Evolutionary conservation across 805 yeast species (phyloP).

Genomic region (Soucietia sequanensis): DNA sequence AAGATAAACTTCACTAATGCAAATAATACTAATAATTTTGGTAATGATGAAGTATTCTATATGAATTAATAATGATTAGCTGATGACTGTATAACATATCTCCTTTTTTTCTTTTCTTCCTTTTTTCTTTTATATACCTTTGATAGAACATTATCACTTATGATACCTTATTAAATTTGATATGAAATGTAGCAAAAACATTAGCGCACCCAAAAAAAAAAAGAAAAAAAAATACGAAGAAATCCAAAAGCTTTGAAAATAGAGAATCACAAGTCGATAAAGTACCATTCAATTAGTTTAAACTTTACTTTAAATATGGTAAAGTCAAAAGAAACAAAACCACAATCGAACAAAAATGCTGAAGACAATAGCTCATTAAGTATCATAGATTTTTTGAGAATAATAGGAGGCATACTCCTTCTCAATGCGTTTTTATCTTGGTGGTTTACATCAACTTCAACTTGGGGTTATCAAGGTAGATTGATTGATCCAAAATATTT

Average conservation of each 20-base stretch:
- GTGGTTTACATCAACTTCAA: constrained; percentile 53
- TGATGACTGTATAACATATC: too few species aligned
- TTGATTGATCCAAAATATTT: constrained; percentile 46
- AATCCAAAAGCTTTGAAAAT: too few species aligned
- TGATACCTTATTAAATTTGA: too few species aligned
- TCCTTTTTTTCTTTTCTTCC: too few species aligned
- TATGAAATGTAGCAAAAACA: too few species aligned
- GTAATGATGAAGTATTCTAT: constrained; percentile 26
- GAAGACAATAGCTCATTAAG: constrained; percentile 16
- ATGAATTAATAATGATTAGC: constrained; percentile 15
- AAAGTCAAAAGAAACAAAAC: constrained; percentile 3
- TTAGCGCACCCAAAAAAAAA: too few species aligned
- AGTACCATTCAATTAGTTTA: too few species aligned
- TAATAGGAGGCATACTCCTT: constrained; percentile 46
- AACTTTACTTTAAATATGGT: too few species aligned
- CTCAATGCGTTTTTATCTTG: constrained; percentile 52
- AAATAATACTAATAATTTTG: constrained; percentile 9
- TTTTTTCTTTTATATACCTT: too few species aligned
- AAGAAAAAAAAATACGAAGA: too few species aligned
- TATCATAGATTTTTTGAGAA: constrained; percentile 41
- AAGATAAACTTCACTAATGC: constrained; percentile 31
- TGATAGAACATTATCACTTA: too few species aligned
- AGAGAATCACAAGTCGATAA: too few species aligned
- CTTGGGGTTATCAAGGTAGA: constrained; percentile 63
- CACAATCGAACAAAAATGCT: neutral